Conservation (phyloP, 2,329 filamentous ascomycete genomes). For the Fusarium sp. region DNA sequence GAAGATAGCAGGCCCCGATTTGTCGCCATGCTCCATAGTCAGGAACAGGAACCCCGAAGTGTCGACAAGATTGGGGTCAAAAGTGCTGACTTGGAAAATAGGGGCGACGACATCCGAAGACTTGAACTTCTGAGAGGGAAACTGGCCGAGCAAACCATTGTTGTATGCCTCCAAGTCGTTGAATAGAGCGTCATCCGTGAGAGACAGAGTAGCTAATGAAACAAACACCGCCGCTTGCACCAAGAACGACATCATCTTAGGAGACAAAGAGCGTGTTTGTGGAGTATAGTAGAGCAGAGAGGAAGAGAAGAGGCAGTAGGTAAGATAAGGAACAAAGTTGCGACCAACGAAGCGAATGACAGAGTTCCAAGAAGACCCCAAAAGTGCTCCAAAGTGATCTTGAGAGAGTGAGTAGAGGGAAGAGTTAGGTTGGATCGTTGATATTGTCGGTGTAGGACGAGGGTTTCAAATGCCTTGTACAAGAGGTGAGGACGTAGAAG, state of each 20-base stretch:
- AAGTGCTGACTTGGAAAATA: conserved; percentile 43
- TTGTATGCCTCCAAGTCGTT: conserved; percentile 37
- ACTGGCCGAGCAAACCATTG: conserved; percentile 31
- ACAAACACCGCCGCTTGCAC: not conserved
- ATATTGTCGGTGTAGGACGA: conserved; percentile 20
- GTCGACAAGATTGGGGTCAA: conserved; percentile 35
- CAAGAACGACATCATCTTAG: conserved; percentile 27
- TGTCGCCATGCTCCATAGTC: conserved; percentile 31
- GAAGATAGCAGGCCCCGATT: conserved; percentile 43
- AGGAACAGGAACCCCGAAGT: conserved; percentile 40
- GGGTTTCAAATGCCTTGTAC: conserved; percentile 28
- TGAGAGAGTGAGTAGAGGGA: conserved; percentile 9
- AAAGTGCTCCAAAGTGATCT: conserved; percentile 28
- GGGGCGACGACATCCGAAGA: conserved; percentile 40
- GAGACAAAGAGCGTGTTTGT: not conserved
- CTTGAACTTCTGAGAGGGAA: conserved; percentile 39
- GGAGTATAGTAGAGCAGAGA: not conserved
- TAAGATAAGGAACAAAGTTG: too few species aligned
- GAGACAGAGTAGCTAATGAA: conserved; percentile 8
- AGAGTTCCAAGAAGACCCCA: conserved; percentile 42
- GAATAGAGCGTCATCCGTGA: conserved; percentile 33
- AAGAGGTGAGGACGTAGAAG: not conserved
- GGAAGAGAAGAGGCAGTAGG: not conserved
- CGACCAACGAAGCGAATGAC: conserved; percentile 13
- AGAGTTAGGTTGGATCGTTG: conserved; percentile 7